Evolutionary conservation across 163 green algal species (phyloP).

Genomic region (Coccomyxa subellipsoidea): DNA sequence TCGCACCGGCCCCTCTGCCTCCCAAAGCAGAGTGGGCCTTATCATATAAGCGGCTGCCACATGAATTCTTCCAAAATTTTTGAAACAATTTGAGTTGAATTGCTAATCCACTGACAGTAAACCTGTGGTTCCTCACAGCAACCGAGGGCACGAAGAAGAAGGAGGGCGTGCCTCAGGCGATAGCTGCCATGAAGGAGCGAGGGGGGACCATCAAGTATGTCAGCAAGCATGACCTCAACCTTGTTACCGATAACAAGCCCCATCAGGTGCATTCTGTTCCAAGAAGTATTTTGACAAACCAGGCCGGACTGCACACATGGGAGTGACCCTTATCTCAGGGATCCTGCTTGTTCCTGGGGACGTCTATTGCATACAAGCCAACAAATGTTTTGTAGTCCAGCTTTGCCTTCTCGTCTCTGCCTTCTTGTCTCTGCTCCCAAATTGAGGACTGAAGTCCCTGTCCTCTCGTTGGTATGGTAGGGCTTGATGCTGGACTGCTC

Average conservation of each 20-base stretch:
- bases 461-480: slow-evolving; percentile 35
- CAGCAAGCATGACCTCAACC: slow-evolving; percentile 90
- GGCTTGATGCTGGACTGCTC: slow-evolving; percentile 78
- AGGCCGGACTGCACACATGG: too few species aligned
- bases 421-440: too few species aligned
- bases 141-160: not conserved
- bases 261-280: slow-evolving; percentile 60
- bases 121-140: not conserved
- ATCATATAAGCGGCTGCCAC: not conserved
- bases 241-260: slow-evolving; percentile 73
- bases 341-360: too few species aligned
- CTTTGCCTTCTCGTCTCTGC: too few species aligned
- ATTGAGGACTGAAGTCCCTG: too few species aligned
- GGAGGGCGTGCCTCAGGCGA: slow-evolving; percentile 15
- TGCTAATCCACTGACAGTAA: not conserved
- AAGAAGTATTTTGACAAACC: not conserved
- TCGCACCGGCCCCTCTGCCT: slow-evolving; percentile 8
- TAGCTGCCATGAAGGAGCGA: slow-evolving; percentile 37
- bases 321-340: too few species aligned
- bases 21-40: not conserved
- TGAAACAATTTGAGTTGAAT: not conserved
- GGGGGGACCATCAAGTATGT: slow-evolving; percentile 42
- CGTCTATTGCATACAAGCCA: too few species aligned
- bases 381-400: too few species aligned
- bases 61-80: not conserved